Evolutionary conservation across 2,329 filamentous ascomycete species (phyloP), one percentile per base, ranked within the genome.

Genomic region (Colletotrichum siamense): DNA sequence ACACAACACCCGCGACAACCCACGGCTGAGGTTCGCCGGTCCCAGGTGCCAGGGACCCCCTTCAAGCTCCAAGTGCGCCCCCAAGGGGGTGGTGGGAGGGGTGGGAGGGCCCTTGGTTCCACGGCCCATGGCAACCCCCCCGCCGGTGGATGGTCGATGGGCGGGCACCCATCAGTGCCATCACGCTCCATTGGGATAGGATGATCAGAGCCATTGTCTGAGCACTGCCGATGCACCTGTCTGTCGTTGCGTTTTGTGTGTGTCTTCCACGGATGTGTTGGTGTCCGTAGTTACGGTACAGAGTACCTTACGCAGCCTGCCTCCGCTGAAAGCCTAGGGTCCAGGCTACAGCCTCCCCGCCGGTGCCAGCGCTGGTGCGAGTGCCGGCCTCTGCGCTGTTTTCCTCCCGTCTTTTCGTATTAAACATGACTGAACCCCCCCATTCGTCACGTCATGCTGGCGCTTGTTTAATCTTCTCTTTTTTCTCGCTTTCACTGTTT

Each of bases 121-220:
- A 39, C 24, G 44, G 12, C 44, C 44, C 44, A 52, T 52, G 44
- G 44, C 44, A 52, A 52, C n/a, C 44, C 44, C 39, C 44, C 44
- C n/a, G n/a, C 44, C 44, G 44, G 44, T 52, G 44, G 44, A 52
- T 52, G 44, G 44, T 52, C 18, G 39, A 67, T 62, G 57, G 61
- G 69, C 71, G 67, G 70, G 73, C 69, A 67, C 30, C 69, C 62
- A 68, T 67, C 55, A 70, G 68, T 63, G 68, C 68, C 73, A 67
- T 75, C 69, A 67, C 61, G 44, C 73, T 75, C 62, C 69, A 64
- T 68, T 57, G 44, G 63, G 69, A 62, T 75, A 75, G 69, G 73
- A 75, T 75, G 69, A 73, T 73, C 69, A 75, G 72, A 74, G 72
- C 73, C 49, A 65, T 44, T 65, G 73, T 75, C 73, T 71, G 73